Base-by-base conservation (phyloP, 1,284 basidiomycete genomes). In the Ganoderma lucidum region DNA sequence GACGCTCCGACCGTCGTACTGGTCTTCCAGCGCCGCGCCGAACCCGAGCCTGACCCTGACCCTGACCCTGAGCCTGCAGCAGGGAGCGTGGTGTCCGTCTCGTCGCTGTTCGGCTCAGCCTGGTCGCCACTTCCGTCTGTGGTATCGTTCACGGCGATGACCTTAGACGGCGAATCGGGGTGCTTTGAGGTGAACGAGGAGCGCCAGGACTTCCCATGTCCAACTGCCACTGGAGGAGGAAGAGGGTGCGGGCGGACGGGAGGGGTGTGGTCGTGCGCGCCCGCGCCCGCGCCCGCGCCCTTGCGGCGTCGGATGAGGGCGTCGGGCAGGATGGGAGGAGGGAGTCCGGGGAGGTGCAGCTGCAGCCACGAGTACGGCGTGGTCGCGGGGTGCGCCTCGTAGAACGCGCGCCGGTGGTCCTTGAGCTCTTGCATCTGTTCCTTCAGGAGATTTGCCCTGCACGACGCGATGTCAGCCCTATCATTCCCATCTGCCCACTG, bases 341-440 rank as follows among this genome's bases (percentile, higher is more conserved):
- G 56, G 15, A 71, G 39, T 2, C 9, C 59, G 5, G 69, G 66
- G 45, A 70, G 67, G 14, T 65, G 70, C 28, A 61, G 6, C 6
- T n/a, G 63, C 28, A 71, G 63, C 72, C 74, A 73, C 4, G 66
- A 62, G 35, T 67, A 70, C 6, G 62, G 32, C 15, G 66, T 51
- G 23, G 70, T 61, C 14, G 58, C 61, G 4, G 70, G 73, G 37
- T 75, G 71, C 1, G 73, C 73, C 51, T 75, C 75, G 75, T 92
- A 83, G 75, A 90, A 93, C 4, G 88, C 78, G 55, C 85, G 84
- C 9, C 90, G 83, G 79, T 97, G 96, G 71, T 91, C 88, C 39
- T 83, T 84, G 15, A 97, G 85, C 74, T 95, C 93, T 2, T 85
- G 80, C 6, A 98, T 85, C 78, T 98, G 96, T 61, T 85, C 83